A percentile compares a stretch with the other conserved stretches of the same genome.
phyloP scores from a whole-genome alignment of 2,329 filamentous ascomycete species.

The Hypomyces perniciosus region DNA sequence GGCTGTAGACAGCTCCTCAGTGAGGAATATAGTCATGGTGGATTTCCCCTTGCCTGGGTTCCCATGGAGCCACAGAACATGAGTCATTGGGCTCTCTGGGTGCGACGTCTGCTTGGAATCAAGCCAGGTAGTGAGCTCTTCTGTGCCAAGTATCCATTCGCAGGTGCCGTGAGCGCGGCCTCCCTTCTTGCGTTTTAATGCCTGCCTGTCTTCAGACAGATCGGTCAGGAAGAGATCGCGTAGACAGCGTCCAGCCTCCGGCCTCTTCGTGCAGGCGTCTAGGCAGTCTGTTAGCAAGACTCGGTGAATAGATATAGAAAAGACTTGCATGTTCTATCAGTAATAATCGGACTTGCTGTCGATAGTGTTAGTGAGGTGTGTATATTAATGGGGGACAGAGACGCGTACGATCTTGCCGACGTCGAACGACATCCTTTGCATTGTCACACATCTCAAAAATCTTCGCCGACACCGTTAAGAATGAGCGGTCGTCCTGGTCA shows the following conservation, averaged over 20 bases:
- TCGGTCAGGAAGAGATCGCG: conserved; percentile 18
- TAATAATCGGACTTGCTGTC: not conserved
- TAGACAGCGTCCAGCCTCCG: conserved; percentile 13
- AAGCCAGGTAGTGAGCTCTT: conserved; percentile 17
- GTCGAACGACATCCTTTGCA: conserved; percentile 1
- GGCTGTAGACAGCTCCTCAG: conserved; percentile 12
- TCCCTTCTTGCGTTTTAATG: conserved; percentile 19
- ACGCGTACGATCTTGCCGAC: not conserved
- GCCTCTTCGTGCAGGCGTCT: not conserved
- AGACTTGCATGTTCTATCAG: not conserved
- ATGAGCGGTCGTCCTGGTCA: conserved; percentile 7
- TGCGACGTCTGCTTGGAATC: not conserved
- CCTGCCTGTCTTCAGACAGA: conserved; percentile 14
- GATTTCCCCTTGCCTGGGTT: conserved; percentile 20
- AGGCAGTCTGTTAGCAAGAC: not conserved
- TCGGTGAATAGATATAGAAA: not conserved
- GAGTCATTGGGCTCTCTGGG: not conserved
- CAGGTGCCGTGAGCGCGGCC: conserved; percentile 14
- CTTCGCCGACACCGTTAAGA: conserved; percentile 3
- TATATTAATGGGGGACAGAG: not conserved
- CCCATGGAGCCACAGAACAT: conserved; percentile 17
- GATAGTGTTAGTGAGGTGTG: not conserved
- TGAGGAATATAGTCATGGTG: conserved; percentile 19
- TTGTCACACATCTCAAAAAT: conserved; percentile 9
- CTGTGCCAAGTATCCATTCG: conserved; percentile 18